phyloP scores from a whole-genome alignment of 148 eudicot genomes.

The Mesembryanthemum crystallinum region DNA sequence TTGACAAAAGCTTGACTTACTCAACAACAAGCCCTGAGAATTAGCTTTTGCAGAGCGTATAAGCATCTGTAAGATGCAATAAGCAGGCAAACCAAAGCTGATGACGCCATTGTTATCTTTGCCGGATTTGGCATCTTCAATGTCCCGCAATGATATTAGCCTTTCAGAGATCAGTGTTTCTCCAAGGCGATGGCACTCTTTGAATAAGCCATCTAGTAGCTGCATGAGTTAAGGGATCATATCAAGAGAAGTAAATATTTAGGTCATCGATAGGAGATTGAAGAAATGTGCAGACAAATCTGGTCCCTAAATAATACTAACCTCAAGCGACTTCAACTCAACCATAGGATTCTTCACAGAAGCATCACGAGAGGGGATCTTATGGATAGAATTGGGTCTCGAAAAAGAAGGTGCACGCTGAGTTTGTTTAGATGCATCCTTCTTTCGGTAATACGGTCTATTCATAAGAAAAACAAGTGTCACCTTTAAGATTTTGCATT shows the following conservation, averaged over 20 bases:
- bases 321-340: conserved; percentile 84
- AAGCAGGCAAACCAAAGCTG: conserved; percentile 79
- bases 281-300: neutral
- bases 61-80: conserved; percentile 61
- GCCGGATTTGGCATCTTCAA: conserved; percentile 68
- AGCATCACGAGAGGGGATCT: conserved; percentile 42
- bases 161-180: conserved; percentile 65
- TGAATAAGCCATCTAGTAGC: conserved; percentile 62
- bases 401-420: conserved; percentile 46
- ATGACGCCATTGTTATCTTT: conserved; percentile 51
- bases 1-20: conserved; percentile 36
- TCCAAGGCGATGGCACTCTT: conserved; percentile 57
- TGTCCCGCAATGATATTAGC: conserved; percentile 57
- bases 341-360: conserved; percentile 50
- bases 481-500: neutral
- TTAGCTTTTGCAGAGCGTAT: conserved; percentile 73
- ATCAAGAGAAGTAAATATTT: neutral
- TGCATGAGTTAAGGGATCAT: conserved; percentile 21
- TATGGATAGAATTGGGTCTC: conserved; percentile 49
- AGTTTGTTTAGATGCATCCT: conserved; percentile 30
- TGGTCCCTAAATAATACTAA: conserved; percentile 23
- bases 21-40: conserved; percentile 62
- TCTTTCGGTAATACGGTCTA: conserved; percentile 73
- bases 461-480: neutral
- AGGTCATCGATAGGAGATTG: neutral